These are phyloP conservation scores for Acacia concinna DNA, from an alignment of 331 rosid genomes.

Conservation along the genomic window DNA sequence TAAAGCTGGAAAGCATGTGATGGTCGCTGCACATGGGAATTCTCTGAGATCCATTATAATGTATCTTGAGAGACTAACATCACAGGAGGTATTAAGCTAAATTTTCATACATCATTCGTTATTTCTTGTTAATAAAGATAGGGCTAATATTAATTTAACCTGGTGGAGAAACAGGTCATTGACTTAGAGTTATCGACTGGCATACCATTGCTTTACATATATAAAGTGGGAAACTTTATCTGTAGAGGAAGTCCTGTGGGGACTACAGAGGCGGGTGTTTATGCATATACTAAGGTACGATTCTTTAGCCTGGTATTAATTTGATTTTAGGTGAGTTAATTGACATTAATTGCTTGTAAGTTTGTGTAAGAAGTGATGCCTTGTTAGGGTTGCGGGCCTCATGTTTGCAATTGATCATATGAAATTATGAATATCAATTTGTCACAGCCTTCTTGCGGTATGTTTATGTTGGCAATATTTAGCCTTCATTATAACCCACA, in stretches of 20 bases:
- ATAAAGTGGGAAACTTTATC: constrained; percentile 70
- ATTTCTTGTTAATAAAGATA: not conserved
- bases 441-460: not conserved
- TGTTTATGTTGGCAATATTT: not conserved
- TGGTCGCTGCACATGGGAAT: constrained; percentile 98
- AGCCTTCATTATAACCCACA: not conserved
- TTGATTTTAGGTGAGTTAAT: constrained; percentile 4
- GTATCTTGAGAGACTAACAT: constrained; percentile 85
- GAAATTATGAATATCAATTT: constrained; percentile 10
- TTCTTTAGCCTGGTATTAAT: constrained; percentile 21
- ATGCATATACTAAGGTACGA: constrained; percentile 81
- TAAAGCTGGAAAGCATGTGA: constrained; percentile 76
- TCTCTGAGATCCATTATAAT: constrained; percentile 90
- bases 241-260: constrained; percentile 92
- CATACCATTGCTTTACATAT: constrained; percentile 91
- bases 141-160: constrained; percentile 10
- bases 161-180: constrained; percentile 53
- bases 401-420: not conserved
- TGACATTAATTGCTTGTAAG: constrained; percentile 1
- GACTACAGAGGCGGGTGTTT: constrained; percentile 87
- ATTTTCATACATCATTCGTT: not conserved
- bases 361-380: not conserved
- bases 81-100: constrained; percentile 70
- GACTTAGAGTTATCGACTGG: constrained; percentile 87
- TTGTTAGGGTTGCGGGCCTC: not conserved